Base-by-base conservation (phyloP, 2,329 filamentous ascomycete genomes). In the Calonectria leucothoes region DNA sequence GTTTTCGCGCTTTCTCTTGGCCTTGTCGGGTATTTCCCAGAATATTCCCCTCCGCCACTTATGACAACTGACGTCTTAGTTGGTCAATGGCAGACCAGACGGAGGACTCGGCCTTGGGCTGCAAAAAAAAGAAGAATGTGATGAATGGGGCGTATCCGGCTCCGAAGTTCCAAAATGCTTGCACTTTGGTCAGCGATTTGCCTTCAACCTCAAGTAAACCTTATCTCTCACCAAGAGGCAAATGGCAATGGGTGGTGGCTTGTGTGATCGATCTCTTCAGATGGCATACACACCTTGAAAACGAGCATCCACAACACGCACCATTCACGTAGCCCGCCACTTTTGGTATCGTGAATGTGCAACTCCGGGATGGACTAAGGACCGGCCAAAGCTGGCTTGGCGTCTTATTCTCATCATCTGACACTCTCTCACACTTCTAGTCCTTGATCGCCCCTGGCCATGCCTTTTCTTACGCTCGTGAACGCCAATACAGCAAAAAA, bases 401-500 rank as follows among this genome's bases (percentile, higher is more conserved):
- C 57, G 23, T 51, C 37, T 70, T 29, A 6, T 45, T 37, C 45
- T 65, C 59, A 35, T 71, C 72, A 71, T 74, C 57, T 74, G 72
- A 74, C 48, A 45, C 37, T 37, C 15, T 45, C 37, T 39, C 45
- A 33, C 23, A n/a, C 20, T 45, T 48, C 27, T 55, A 37, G 55
- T 45, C 52, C 45, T 25, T 64, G 39, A 66, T 67, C 72, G 55
- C 45, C 45, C 23, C 37, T 61, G 70, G 49, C 42, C 57, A 63
- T 48, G 55, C 67, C 25, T 49, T n/a, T 45, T 73, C 69, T 66
- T 59, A 71, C 66, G 69, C 52, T n/a, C 61, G 31, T 66, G 49
- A 51, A 67, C 61, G 66, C 72, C 42, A 71, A 68, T 65, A 70
- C 61, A 61, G 42, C 70, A 49, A 57, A 74, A 67, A 65, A 75